phyloP scores from a whole-genome alignment of 495 filamentous ascomycete genomes.

The Sordaria brevicollis region DNA sequence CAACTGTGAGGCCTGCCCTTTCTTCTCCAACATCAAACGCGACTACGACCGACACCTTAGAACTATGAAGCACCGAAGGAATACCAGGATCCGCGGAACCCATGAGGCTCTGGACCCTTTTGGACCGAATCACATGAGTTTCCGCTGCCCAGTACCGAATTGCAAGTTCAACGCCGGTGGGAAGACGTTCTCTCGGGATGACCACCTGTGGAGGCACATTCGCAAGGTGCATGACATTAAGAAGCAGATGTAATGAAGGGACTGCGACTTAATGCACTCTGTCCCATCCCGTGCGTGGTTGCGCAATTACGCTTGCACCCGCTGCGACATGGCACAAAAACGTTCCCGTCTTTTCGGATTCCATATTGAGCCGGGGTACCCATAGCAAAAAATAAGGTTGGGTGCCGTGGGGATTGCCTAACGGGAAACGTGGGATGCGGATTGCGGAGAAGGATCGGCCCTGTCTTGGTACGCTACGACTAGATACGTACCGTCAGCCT shows the following conservation, averaged over 20 bases:
- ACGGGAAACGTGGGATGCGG: background rate
- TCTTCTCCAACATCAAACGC: background rate
- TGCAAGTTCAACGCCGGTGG: background rate
- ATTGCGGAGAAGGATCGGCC: no score
- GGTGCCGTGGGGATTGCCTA: no score
- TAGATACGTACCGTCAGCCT: no score
- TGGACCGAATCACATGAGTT: background rate
- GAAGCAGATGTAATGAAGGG: background rate
- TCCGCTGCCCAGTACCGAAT: background rate
- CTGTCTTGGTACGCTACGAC: no score
- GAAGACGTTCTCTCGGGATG: background rate
- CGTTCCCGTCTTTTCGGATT: background rate
- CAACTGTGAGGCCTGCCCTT: background rate
- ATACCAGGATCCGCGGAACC: background rate
- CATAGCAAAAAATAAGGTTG: background rate
- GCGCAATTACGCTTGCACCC: background rate
- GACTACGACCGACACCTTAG: background rate
- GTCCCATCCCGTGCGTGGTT: background rate
- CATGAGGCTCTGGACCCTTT: background rate
- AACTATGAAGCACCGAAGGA: background rate
- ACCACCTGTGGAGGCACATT: background rate
- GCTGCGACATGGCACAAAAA: background rate
- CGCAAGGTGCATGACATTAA: background rate
- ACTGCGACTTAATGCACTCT: background rate
- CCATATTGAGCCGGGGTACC: background rate